Evolutionary conservation across 371 early-diverging fungal genomes (phyloP).

Genomic region (Neoconidiobolus thromboides): DNA sequence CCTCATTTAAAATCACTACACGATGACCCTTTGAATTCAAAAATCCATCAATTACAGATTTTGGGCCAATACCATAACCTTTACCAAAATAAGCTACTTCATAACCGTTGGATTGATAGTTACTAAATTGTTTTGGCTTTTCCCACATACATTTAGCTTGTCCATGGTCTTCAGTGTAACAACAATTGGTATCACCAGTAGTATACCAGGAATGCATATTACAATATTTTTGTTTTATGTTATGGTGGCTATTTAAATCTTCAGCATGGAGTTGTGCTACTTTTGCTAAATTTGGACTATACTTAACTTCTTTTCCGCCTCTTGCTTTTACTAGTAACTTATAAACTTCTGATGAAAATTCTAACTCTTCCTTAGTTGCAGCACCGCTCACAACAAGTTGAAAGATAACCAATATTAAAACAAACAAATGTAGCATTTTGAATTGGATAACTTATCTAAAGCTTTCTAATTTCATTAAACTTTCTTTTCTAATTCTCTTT

Average conservation of each 20-base stretch:
- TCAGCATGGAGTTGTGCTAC: neutral
- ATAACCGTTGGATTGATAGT: neutral
- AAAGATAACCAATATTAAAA: no score
- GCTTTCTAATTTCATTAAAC: no score
- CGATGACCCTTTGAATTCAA: neutral
- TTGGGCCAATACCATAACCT: neutral
- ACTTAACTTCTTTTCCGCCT: neutral
- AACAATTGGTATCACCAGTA: neutral
- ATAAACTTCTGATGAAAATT: neutral
- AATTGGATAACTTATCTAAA: no score
- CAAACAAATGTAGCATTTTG: no score
- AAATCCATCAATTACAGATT: neutral
- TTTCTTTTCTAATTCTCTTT: no score
- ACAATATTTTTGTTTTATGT: neutral
- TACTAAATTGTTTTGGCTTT: neutral
- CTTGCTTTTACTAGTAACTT: neutral
- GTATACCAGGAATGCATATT: neutral
- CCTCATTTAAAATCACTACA: neutral
- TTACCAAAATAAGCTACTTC: neutral
- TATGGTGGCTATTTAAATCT: neutral
- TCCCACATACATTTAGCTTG: neutral
- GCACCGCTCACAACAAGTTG: no score
- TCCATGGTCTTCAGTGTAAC: neutral
- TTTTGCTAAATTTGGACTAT: neutral
- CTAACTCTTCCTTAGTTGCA: neutral